A percentile compares a stretch with the other conserved stretches of the same genome.
Evolutionary conservation across 371 early-diverging fungal species (phyloP).

Genomic region (Rhizopus sp.): DNA sequence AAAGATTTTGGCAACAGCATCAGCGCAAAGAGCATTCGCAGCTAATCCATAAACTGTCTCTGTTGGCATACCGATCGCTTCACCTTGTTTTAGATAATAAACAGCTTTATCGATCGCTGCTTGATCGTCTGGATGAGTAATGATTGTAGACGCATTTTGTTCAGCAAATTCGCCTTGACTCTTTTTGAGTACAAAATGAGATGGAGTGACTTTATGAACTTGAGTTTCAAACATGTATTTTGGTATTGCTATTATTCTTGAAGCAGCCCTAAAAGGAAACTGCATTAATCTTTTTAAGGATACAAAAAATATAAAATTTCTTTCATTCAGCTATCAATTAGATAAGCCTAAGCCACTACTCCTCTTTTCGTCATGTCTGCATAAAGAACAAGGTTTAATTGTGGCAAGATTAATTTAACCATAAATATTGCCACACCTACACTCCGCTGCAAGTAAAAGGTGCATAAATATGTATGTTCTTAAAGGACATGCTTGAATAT

Average conservation of each 20-base stretch:
- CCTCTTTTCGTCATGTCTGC: too few species aligned
- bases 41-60: conserved; percentile 99
- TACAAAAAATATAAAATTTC: neutral
- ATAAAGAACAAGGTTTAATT: too few species aligned
- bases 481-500: too few species aligned
- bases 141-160: conserved; percentile 23
- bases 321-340: neutral
- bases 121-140: conserved; percentile 28
- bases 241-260: neutral
- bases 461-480: too few species aligned
- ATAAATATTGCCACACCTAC: too few species aligned
- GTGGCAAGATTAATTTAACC: too few species aligned
- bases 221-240: conserved; percentile 23
- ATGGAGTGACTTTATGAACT: conserved; percentile 16
- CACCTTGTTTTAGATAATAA: conserved; percentile 40
- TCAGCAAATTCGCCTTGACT: conserved; percentile 20
- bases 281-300: conserved; percentile 4
- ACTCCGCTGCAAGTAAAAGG: too few species aligned
- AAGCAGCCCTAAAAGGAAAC: conserved; percentile 10
- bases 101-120: conserved; percentile 51
- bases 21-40: conserved; percentile 80
- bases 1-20: conserved; percentile 86
- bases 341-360: neutral
- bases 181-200: conserved; percentile 19
- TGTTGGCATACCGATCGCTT: conserved; percentile 96